Conservation (phyloP, 164 flowering plant species). For the Taxillus chinensis region DNA sequence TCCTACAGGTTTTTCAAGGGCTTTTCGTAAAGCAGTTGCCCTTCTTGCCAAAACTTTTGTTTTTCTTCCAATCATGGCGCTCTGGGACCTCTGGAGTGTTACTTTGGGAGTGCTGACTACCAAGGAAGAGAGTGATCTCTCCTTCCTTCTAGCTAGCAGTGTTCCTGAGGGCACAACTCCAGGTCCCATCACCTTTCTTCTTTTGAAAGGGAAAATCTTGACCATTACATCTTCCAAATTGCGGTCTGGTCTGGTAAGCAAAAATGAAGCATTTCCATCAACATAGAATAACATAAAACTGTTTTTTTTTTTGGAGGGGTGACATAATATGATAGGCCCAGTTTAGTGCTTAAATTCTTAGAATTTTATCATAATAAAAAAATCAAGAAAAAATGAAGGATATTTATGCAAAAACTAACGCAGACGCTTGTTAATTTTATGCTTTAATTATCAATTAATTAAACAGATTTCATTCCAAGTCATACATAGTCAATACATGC, state of each 20-base stretch:
- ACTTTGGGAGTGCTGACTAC: conserved; percentile 62
- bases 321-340: too few relatives aligned
- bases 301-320: too few relatives aligned
- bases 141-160: conserved; percentile 69
- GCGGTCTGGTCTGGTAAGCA: conserved; percentile 73
- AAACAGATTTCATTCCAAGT: too few relatives aligned
- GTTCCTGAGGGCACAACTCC: conserved; percentile 51
- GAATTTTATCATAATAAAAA: too few relatives aligned
- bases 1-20: conserved; percentile 8
- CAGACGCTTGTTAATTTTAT: too few relatives aligned
- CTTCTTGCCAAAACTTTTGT: conserved; percentile 59
- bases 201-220: conserved; percentile 70
- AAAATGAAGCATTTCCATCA: neutral
- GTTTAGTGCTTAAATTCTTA: too few relatives aligned
- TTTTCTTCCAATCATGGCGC: conserved; percentile 70
- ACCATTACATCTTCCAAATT: conserved; percentile 76
- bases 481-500: too few relatives aligned
- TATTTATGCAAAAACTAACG: too few relatives aligned
- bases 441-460: too few relatives aligned
- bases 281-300: too few relatives aligned
- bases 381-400: too few relatives aligned
- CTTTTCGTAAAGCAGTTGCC: conserved; percentile 38
- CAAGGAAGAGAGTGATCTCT: conserved; percentile 61
- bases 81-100: conserved; percentile 23
- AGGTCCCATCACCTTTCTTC: conserved; percentile 47